Conservation (phyloP, 1,284 basidiomycete species). For the Leccinum insigne region DNA sequence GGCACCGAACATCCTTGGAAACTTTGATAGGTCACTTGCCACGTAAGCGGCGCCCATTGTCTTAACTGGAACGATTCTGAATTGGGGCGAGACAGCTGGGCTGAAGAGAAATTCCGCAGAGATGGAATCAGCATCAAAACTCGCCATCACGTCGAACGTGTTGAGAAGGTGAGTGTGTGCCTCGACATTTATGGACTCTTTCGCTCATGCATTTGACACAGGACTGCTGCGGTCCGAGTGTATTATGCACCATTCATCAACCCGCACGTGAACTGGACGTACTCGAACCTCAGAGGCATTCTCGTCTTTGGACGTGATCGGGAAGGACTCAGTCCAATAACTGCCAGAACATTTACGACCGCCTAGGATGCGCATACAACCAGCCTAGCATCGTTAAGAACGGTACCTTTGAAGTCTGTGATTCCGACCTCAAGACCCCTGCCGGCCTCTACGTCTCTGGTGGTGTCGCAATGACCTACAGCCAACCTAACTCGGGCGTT, state of each 20-base stretch:
- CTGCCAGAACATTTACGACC: no score
- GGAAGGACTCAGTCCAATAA: conserved; percentile 18
- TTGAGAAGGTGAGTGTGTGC: conserved; percentile 53
- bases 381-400: conserved; percentile 46
- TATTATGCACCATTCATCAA: conserved; percentile 56
- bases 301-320: conserved; percentile 72
- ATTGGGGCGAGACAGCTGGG: conserved; percentile 48
- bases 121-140: conserved; percentile 80
- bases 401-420: conserved; percentile 59
- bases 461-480: conserved; percentile 27
- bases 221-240: conserved; percentile 41
- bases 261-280: conserved; percentile 60
- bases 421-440: conserved; percentile 51
- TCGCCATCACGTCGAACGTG: conserved; percentile 78
- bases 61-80: conserved; percentile 11
- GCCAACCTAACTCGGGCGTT: conserved; percentile 37
- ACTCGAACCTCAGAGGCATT: conserved; percentile 69
- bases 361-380: no score
- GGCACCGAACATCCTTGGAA: no score
- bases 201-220: conserved; percentile 29
- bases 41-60: conserved; percentile 35
- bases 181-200: conserved; percentile 9
- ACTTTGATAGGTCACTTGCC: no score
- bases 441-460: conserved; percentile 25
- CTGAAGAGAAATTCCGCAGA: conserved; percentile 71